Evolutionary conservation across 805 yeast species (phyloP).

Genomic region (Metschnikowia dekortorum): DNA sequence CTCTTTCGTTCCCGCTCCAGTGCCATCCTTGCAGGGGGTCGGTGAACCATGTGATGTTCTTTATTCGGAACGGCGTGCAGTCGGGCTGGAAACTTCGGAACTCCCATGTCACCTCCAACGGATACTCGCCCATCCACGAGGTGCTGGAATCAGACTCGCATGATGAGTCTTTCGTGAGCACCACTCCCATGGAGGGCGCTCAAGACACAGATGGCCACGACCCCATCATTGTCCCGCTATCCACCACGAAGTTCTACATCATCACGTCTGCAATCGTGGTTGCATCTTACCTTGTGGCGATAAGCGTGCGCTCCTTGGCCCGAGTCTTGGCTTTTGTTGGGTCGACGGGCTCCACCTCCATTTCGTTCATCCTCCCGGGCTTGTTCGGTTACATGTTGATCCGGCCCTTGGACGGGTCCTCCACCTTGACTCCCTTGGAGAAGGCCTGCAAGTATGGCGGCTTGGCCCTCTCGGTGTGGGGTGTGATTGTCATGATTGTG

Average conservation of each 20-base stretch:
- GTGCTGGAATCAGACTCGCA: conserved; percentile 15
- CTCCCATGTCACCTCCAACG: conserved; percentile 15
- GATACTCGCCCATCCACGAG: conserved; percentile 22
- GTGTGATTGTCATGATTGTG: conserved; percentile 63
- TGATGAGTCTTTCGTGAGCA: conserved; percentile 38
- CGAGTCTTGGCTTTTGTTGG: conserved; percentile 84
- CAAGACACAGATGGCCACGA: conserved; percentile 44
- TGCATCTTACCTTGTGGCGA: conserved; percentile 59
- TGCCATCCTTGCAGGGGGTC: conserved; percentile 80
- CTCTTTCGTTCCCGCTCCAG: conserved; percentile 72
- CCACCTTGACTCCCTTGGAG: conserved; percentile 25
- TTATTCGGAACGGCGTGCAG: conserved; percentile 34
- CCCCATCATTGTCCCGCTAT: conserved; percentile 37
- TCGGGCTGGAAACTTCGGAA: conserved; percentile 21
- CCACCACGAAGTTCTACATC: conserved; percentile 21
- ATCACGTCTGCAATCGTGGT: conserved; percentile 37
- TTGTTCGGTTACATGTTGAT: conserved; percentile 74
- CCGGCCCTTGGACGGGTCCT: conserved; percentile 37
- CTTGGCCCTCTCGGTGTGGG: conserved; percentile 59
- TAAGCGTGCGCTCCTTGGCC: conserved; percentile 68
- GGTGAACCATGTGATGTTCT: conserved; percentile 58
- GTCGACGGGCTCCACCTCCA: conserved; percentile 88
- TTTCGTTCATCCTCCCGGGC: conserved; percentile 88
- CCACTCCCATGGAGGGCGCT: conserved; percentile 45
- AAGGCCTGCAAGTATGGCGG: conserved; percentile 43